Base-by-base conservation (phyloP, 306 rosid genomes). In the Abrus pulchellus region DNA sequence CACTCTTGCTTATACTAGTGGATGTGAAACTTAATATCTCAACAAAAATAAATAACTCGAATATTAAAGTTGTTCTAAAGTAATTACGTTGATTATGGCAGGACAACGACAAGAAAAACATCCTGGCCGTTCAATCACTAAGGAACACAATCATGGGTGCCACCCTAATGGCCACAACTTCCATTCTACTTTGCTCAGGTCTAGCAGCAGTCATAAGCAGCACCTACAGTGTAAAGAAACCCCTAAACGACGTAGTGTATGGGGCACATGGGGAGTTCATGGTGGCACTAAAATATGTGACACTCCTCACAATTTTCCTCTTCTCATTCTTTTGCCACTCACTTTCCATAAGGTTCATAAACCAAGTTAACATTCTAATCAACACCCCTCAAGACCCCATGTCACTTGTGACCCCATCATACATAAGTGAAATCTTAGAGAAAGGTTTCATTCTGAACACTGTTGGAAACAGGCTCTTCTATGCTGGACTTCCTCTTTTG, bases 241-340 rank as follows among this genome's bases (percentile, higher is more conserved):
- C 99, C 0, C 87, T 94, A 0, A 87, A 88, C 63, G 99, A 93
- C 83, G 72, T 95, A 2, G 85, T 91, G 3, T 94, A 91, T 11
- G 99, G 99, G 6, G 97, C 92, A 4, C 97, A 91, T 48, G 99
- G 99, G 0, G 99, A 94, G 33, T 93, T 94, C 90, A 93, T 94
- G 97, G 88, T 94, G 44, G 94, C 94, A 3, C 84, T 94, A 1
- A 94, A 94, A 63, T 94, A 94, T 76, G 97, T 94, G 3, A 83
- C 94, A 0, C 83, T 93, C 0, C 94, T 94, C 62, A 89, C 97
- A 0, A 74, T 93, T 1, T 94, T 92, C 80, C 89, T 94, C 74
- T 91, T 91, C 90, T 89, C 99, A 1, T 94, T 94, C 83, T 87
- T 93, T 60, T 94, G 97, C 67, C 95, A 94, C 87, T 85, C 99